A percentile compares a stretch with the other conserved stretches of the same genome.
Evolutionary conservation across 2,329 filamentous ascomycete genomes (phyloP).

Genomic region (Dendryphion nanum): DNA sequence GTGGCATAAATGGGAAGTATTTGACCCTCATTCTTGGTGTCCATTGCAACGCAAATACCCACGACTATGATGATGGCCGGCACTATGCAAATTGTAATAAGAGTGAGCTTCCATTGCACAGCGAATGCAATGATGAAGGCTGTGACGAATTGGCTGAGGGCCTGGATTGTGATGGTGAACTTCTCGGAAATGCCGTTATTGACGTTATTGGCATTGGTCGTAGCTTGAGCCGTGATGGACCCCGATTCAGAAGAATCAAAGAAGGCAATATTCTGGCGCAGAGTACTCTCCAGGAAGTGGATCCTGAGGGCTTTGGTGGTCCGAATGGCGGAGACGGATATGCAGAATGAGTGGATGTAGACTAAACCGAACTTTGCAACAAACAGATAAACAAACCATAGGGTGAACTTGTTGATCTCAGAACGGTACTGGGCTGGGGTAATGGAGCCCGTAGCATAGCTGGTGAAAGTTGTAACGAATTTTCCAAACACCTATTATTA

Average conservation of each 20-base stretch:
- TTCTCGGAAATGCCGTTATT: slow-evolving; percentile 73
- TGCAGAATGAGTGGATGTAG: slow-evolving; percentile 45
- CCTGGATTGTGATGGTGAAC: slow-evolving; percentile 46
- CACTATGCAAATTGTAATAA: slow-evolving; percentile 62
- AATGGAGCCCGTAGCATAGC: slow-evolving; percentile 37
- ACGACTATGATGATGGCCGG: slow-evolving; percentile 42
- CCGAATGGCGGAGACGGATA: slow-evolving; percentile 53
- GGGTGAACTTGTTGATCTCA: slow-evolving; percentile 39
- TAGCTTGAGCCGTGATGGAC: slow-evolving; percentile 92
- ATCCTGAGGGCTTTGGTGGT: slow-evolving; percentile 54
- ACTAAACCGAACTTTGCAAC: slow-evolving; percentile 62
- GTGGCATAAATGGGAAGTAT: slow-evolving; percentile 44
- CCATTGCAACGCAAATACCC: slow-evolving; percentile 32
- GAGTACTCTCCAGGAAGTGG: slow-evolving; percentile 63
- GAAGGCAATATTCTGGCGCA: slow-evolving; percentile 47
- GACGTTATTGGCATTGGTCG: slow-evolving; percentile 87
- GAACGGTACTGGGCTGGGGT: slow-evolving; percentile 36
- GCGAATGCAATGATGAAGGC: slow-evolving; percentile 91
- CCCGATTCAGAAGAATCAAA: slow-evolving; percentile 84
- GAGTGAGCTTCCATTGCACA: slow-evolving; percentile 88
- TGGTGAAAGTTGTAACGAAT: slow-evolving; percentile 48
- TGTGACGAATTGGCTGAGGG: slow-evolving; percentile 60
- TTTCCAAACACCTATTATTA: slow-evolving; percentile 56
- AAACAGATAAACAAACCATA: slow-evolving; percentile 72
- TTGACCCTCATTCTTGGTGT: slow-evolving; percentile 35